Evolutionary conservation across 495 filamentous ascomycete species (phyloP).

Genomic region (Schizothecium vesticola): DNA sequence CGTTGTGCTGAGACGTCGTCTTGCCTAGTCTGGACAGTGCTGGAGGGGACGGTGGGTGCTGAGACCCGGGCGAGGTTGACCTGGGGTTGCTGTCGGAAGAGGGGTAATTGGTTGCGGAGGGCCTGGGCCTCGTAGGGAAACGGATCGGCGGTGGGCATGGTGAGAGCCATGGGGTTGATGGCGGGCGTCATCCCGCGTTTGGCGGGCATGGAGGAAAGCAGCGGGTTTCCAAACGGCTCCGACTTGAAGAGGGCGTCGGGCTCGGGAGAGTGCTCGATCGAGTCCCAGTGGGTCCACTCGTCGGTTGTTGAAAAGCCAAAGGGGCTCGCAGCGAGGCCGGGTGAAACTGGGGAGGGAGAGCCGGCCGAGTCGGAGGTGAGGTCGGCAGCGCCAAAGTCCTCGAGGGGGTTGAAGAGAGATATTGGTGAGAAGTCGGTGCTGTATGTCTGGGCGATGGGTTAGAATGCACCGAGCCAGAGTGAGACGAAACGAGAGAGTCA

Average conservation of each 20-base stretch:
- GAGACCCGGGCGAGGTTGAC: not conserved
- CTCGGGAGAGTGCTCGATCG: constrained; percentile 12
- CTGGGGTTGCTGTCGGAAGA: not conserved
- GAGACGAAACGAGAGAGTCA: not conserved
- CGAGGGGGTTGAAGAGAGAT: constrained; percentile 16
- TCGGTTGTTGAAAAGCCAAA: constrained; percentile 20
- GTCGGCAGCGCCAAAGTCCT: constrained; percentile 26
- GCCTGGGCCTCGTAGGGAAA: constrained; percentile 11
- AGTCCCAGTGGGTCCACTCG: constrained; percentile 21
- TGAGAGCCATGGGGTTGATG: constrained; percentile 29
- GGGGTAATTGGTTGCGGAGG: not conserved
- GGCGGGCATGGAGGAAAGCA: constrained; percentile 5
- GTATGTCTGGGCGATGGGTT: constrained; percentile 16
- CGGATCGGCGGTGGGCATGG: constrained; percentile 1
- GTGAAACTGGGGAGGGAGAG: constrained; percentile 25
- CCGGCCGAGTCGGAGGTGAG: constrained; percentile 28
- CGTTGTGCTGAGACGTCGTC: constrained; percentile 10
- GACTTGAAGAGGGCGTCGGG: constrained; percentile 18
- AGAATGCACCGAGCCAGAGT: not conserved
- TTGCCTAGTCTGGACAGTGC: not conserved
- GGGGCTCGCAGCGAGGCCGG: constrained; percentile 23
- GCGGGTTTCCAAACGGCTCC: constrained; percentile 14
- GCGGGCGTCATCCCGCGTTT: constrained; percentile 21
- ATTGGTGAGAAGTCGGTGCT: constrained; percentile 23
- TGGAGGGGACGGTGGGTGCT: not conserved